Base-by-base conservation (phyloP, 805 yeast genomes). In the Zygotorulaspora sp. region DNA sequence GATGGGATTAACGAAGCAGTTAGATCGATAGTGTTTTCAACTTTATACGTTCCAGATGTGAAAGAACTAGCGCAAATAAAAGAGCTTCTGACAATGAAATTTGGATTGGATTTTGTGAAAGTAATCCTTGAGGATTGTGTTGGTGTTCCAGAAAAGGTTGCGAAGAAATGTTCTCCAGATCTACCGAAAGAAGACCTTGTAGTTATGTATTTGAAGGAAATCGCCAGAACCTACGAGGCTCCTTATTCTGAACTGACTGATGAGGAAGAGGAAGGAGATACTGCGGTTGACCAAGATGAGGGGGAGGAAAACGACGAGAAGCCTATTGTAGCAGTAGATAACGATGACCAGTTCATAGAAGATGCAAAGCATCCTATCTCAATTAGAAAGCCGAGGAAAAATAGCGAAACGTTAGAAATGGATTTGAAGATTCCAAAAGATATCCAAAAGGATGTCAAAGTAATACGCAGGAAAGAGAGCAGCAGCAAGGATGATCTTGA, bases 151-250 rank as follows among this genome's bases (percentile, higher is more conserved):
- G 77, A 72, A n/a, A 82, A 80, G 53, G 74, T 87, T 4, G 50
- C 72, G 11, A 70, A 70, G 30, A 65, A 88, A 44, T 79, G 92
- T 41, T 66, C 73, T 12, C 74, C 80, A 3, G 76, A 73, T 36
- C 78, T 92, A 4, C 96, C 95, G 1, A 59, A 71, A 3, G 71
- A 68, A 29, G 77, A 71, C 16, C 67, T 87, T 38, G 92, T 87
- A 1, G 69, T 71, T 11, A 60, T 83, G 42, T 88, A 88, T 52
- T 65, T 88, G 44, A 66, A 73, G 37, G 96, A 87, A 53, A 87
- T 87, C 44, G 95, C 95, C 1, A 69, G 69, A 35, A 83, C 95
- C 0, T 87, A 88, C 53, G 71, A 72, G 15, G 92, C 80, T 0
- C 83, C 87, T 1, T 88, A 77, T 51, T 77, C 85, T 21, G 80